Conservation (phyloP, 140 eudicot species). For the Bidens hawaiensis region DNA sequence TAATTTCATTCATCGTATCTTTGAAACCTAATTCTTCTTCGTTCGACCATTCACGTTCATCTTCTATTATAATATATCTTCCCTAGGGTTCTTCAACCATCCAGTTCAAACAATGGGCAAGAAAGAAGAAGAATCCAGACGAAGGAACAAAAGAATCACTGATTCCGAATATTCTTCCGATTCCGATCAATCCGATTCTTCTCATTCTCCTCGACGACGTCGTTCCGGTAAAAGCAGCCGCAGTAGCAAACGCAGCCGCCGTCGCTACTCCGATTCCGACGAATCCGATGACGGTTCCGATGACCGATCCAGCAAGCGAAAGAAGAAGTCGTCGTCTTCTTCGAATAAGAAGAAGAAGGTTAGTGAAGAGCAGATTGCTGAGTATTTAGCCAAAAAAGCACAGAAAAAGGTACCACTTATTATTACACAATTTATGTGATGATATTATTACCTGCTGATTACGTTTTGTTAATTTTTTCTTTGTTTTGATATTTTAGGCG, state of each 20-base stretch:
- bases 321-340: constrained; percentile 5
- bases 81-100: too few species aligned
- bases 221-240: too few species aligned
- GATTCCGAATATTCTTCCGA: background rate
- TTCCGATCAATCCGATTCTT: too few species aligned
- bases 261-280: constrained; percentile 25
- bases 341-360: constrained; percentile 35
- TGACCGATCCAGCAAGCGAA: constrained; percentile 25
- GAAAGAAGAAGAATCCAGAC: constrained; percentile 14
- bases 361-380: constrained; percentile 70
- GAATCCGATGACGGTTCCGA: constrained; percentile 25
- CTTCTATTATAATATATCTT: too few species aligned
- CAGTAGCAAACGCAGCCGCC: constrained; percentile 32
- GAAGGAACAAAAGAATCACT: background rate
- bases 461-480: too few species aligned
- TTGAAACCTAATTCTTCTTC: too few species aligned
- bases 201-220: background rate
- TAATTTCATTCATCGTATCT: too few species aligned
- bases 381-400: constrained; percentile 74
- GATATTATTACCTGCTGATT: too few species aligned
- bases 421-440: background rate
- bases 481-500: constrained; percentile 43
- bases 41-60: background rate
- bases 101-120: constrained; percentile 13
- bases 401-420: constrained; percentile 57